Evolutionary conservation across 495 filamentous ascomycete genomes (phyloP).

Genomic region (Astrocystis sublimbata): DNA sequence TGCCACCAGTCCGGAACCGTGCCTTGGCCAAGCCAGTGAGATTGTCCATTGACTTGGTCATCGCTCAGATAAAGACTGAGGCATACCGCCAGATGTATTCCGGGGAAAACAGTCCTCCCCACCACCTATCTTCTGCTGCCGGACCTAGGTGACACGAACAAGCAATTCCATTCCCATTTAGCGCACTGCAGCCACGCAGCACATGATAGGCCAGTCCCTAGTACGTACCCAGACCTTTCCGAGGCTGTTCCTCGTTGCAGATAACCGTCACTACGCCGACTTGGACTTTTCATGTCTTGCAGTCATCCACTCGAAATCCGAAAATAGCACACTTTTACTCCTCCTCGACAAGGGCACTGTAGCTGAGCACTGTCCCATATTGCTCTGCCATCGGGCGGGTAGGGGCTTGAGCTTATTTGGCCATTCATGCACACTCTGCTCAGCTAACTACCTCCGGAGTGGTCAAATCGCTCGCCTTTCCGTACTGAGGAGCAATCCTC

Average conservation of each 20-base stretch:
- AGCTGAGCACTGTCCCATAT: background rate
- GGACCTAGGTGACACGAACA: background rate
- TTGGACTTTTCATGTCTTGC: background rate
- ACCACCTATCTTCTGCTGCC: background rate
- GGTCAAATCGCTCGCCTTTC: background rate
- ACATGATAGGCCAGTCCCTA: background rate
- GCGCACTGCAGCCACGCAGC: background rate
- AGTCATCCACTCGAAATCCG: background rate
- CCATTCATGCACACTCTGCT: slow-evolving; percentile 6
- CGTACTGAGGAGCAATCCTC: background rate
- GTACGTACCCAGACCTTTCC: background rate
- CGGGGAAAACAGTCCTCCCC: background rate
- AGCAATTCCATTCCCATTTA: background rate
- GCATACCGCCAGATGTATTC: background rate
- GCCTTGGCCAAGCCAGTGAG: slow-evolving; percentile 6
- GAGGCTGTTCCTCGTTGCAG: background rate
- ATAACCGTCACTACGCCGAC: background rate
- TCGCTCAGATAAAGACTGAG: slow-evolving; percentile 2
- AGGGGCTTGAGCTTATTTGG: background rate
- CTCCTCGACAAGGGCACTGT: background rate
- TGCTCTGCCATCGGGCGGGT: background rate
- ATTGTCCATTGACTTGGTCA: background rate
- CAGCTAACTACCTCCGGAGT: background rate
- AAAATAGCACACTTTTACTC: background rate
- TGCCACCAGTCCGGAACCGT: slow-evolving; percentile 12